These are phyloP conservation scores for Ceratocystis alfenasii DNA, from an alignment of 2,329 filamentous ascomycete species.

Conservation along the genomic window DNA sequence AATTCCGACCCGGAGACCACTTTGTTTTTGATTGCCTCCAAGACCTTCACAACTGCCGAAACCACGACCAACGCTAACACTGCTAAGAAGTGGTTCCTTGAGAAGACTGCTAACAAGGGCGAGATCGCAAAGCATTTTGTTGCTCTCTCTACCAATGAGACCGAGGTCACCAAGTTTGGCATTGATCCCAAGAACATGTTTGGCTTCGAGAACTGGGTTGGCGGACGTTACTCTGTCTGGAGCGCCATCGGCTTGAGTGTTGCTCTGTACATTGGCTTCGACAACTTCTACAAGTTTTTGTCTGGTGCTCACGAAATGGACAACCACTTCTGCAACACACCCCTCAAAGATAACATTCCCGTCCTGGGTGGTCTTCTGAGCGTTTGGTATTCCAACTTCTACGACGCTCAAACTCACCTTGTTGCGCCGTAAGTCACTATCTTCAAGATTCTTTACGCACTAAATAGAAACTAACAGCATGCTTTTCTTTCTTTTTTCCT, in stretches of 20 bases:
- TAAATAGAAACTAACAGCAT: conserved; percentile 16
- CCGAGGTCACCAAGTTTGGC: conserved; percentile 93
- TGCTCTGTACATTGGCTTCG: conserved; percentile 85
- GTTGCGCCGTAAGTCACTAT: conserved; percentile 66
- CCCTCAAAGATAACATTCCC: conserved; percentile 89
- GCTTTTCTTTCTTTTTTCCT: background rate
- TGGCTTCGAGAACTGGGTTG: conserved; percentile 96
- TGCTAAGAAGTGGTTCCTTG: conserved; percentile 92
- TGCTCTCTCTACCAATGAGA: conserved; percentile 88
- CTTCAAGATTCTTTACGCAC: background rate
- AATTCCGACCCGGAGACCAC: conserved; percentile 90
- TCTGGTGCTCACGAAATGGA: conserved; percentile 95
- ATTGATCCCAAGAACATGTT: conserved; percentile 99
- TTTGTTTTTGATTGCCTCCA: conserved; percentile 96
- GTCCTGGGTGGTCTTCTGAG: conserved; percentile 82
- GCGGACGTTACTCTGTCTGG: conserved; percentile 97
- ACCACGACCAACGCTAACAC: conserved; percentile 95
- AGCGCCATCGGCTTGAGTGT: conserved; percentile 95
- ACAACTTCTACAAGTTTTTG: conserved; percentile 96
- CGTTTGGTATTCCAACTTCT: conserved; percentile 99
- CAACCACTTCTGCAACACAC: conserved; percentile 88
- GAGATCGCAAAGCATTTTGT: conserved; percentile 99
- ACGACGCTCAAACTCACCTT: conserved; percentile 92
- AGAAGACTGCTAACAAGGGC: conserved; percentile 61
- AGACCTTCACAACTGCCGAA: conserved; percentile 98